Evolutionary conservation across 2,329 filamentous ascomycete genomes (phyloP), one percentile per base, ranked within the genome.

Genomic region (Ascocoryne sarcoides): DNA sequence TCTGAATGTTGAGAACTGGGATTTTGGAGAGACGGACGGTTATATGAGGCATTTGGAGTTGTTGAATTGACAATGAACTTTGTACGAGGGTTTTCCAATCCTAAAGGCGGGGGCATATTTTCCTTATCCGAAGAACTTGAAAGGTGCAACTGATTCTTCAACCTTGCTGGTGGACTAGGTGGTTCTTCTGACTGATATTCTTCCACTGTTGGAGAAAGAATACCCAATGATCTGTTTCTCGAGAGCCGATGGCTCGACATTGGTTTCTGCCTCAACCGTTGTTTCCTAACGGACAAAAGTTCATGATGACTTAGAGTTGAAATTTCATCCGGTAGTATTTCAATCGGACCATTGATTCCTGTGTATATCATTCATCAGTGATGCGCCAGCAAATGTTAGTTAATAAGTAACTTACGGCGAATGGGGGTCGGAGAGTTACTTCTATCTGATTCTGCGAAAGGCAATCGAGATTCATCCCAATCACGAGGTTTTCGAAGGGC

Each of bases 401-500:
- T n/a, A n/a, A n/a, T n/a, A n/a, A n/a, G n/a, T 17, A 12, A 20
- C 60, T 65, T 28, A 57, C 60, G 50, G 32, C 44, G 40, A n/a
- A 42, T 41, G 1, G 62, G 60, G n/a, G 61, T 60, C 5, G 64
- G 60, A 5, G 65, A 67, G 12, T 44, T 51, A 19, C 52, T 51
- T 33, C 54, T 53, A 19, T 56, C 50, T 15, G 44, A 46, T 16
- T 37, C 35, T 10, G 41, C 45, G 16, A 47, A 48, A 17, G 48
- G 43, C 9, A 44, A 21, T 20, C 50, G 46, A 5, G 51, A 46
- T 30, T 45, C 19, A 12, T 55, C 49, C 62, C 61, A 68, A 12
- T 62, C 60, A 16, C 53, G 57, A 18, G 67, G 63, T 15, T 59
- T 62, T 36, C 55, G 59, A 8, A 65, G 50, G 4, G 60, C 45